These are phyloP conservation scores for Primulina huaijiensis DNA, from an alignment of 257 asterid genomes.

Conservation along the genomic window DNA sequence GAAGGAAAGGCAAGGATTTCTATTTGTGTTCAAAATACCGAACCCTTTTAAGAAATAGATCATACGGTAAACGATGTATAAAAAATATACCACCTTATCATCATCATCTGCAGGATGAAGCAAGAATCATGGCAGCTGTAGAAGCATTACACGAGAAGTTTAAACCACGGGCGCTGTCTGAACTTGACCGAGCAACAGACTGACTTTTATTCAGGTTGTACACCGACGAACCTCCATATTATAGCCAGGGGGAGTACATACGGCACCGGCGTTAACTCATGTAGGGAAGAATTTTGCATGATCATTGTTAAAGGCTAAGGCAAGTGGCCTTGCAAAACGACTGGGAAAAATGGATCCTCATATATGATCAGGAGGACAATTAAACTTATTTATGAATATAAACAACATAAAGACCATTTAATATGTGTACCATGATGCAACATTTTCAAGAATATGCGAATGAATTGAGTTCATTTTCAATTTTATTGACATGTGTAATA, in stretches of 20 bases:
- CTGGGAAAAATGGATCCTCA: neutral
- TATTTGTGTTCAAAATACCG: neutral
- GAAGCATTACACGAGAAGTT: constrained; percentile 54
- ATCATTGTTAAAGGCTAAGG: neutral
- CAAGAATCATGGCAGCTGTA: constrained; percentile 53
- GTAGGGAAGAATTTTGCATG: neutral
- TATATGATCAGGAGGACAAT: no score
- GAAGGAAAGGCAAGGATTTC: constrained; percentile 57
- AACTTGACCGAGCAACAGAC: constrained; percentile 26
- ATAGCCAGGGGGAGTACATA: no score
- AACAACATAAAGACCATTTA: no score
- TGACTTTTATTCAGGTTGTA: neutral
- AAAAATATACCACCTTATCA: neutral
- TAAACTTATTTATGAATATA: no score
- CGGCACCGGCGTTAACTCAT: neutral
- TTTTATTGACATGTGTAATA: no score
- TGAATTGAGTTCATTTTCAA: no score
- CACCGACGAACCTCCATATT: neutral
- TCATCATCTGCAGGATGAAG: constrained; percentile 47
- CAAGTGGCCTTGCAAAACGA: no score
- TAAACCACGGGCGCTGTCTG: constrained; percentile 40
- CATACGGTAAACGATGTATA: neutral
- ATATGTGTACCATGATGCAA: no score
- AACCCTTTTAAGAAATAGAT: constrained; percentile 3
- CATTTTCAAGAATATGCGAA: no score